Evolutionary conservation across 106 monocot genomes (phyloP).

Genomic region (Amphibolis antarctica): DNA sequence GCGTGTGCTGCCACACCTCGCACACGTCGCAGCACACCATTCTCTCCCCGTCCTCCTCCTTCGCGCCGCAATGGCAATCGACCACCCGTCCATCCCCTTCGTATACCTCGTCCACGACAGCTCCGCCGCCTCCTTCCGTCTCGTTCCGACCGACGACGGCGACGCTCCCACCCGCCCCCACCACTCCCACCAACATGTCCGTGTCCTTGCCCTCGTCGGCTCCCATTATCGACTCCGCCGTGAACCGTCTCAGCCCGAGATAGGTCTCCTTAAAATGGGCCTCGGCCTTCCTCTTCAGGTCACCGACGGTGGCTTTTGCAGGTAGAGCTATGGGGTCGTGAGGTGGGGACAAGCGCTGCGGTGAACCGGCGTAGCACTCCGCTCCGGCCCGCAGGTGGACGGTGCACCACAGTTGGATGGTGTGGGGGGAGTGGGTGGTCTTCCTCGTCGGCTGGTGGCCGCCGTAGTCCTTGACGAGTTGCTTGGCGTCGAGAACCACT

Average conservation of each 20-base stretch:
- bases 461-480: conserved; percentile 56
- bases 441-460: not conserved
- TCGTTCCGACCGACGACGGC: conserved; percentile 35
- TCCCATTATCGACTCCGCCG: conserved; percentile 23
- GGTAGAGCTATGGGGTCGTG: conserved; percentile 31
- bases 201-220: conserved; percentile 13
- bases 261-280: conserved; percentile 46
- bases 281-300: conserved; percentile 45
- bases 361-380: too few relatives aligned
- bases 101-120: conserved; percentile 9
- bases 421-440: not conserved
- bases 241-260: conserved; percentile 49
- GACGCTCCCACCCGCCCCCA: conserved; percentile 18
- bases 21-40: conserved; percentile 77
- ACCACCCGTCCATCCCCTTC: conserved; percentile 34
- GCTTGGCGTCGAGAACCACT: conserved; percentile 57
- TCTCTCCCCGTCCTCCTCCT: conserved; percentile 70
- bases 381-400: conserved; percentile 12
- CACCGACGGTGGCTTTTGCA: conserved; percentile 29
- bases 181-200: conserved; percentile 13
- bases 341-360: conserved; percentile 5
- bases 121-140: conserved; percentile 1
- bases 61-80: conserved; percentile 76
- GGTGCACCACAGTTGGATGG: conserved; percentile 36
- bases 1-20: conserved; percentile 70